Conservation (phyloP, 306 rosid genomes). For the Trifolium dubium region DNA sequence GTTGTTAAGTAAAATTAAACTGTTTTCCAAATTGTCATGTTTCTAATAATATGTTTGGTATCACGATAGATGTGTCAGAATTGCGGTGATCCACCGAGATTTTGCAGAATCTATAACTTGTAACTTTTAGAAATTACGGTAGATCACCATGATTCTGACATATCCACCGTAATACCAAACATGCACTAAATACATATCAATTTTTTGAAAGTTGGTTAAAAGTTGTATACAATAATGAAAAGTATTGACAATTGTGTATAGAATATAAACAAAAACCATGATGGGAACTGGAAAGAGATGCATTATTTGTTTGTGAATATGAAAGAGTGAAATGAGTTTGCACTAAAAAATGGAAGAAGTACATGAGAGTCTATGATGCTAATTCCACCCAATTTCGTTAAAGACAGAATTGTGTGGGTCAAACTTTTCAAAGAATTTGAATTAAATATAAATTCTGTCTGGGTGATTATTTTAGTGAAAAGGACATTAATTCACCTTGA, state of each 20-base stretch:
- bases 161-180: no score
- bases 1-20: slow-evolving; percentile 38
- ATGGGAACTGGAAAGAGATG: slow-evolving; percentile 41
- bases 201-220: slow-evolving; percentile 4
- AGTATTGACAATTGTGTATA: slow-evolving; percentile 39
- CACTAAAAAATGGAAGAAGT: slow-evolving; percentile 47
- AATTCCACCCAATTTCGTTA: slow-evolving; percentile 56
- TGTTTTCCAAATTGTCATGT: slow-evolving; percentile 27
- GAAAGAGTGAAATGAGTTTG: slow-evolving; percentile 39
- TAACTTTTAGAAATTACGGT: no score
- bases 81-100: no score
- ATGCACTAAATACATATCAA: slow-evolving; percentile 7
- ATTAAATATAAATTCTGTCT: slow-evolving; percentile 62
- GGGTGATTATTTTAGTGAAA: slow-evolving; percentile 72
- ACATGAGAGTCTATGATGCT: slow-evolving; percentile 51
- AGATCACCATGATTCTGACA: no score
- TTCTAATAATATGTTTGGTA: no score
- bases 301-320: slow-evolving; percentile 34
- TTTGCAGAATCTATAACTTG: no score
- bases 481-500: slow-evolving; percentile 77
- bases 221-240: slow-evolving; percentile 32
- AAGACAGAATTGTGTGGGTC: slow-evolving; percentile 91
- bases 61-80: no score
- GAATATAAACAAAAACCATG: slow-evolving; percentile 32
- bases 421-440: slow-evolving; percentile 64